phyloP scores from a whole-genome alignment of 352 stramenopile species.

The Phytophthora syringae region DNA sequence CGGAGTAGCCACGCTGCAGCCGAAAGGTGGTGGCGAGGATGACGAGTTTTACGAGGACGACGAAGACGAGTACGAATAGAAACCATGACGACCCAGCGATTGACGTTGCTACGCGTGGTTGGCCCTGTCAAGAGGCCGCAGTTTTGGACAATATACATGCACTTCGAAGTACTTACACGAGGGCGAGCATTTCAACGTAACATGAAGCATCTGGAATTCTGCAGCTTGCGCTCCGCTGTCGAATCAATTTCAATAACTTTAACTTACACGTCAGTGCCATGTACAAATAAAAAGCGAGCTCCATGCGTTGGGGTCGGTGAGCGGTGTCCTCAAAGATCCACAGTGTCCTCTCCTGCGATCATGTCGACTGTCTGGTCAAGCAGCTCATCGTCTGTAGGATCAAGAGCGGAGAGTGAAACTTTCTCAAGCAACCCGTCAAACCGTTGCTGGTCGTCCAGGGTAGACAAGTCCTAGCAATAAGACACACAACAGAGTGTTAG shows the following conservation, averaged over 20 bases:
- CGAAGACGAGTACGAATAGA: no score
- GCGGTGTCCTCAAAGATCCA: constrained; percentile 40
- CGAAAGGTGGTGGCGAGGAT: constrained; percentile 56
- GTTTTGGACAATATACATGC: not conserved
- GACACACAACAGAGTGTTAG: constrained; percentile 7
- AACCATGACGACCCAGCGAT: constrained; percentile 5
- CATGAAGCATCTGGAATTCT: constrained; percentile 1
- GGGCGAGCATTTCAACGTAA: not conserved
- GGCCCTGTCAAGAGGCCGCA: no score
- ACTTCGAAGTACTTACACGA: no score
- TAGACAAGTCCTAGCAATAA: constrained; percentile 49
- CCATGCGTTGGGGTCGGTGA: constrained; percentile 12
- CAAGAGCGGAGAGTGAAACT: constrained; percentile 61
- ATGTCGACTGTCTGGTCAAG: constrained; percentile 56
- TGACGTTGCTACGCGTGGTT: constrained; percentile 3
- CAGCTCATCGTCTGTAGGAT: constrained; percentile 69
- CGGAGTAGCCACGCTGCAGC: constrained; percentile 65
- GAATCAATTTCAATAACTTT: constrained; percentile 53
- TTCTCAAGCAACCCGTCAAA: constrained; percentile 74
- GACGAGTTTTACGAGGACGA: constrained; percentile 53
- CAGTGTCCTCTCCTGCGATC: constrained; percentile 54
- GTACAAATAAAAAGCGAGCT: constrained; percentile 55
- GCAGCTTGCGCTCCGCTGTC: constrained; percentile 13
- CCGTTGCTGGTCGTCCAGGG: constrained; percentile 62
- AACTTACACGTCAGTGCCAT: constrained; percentile 45